Conservation (phyloP, 73 alveolate species). For the Uronychia setigera region DNA sequence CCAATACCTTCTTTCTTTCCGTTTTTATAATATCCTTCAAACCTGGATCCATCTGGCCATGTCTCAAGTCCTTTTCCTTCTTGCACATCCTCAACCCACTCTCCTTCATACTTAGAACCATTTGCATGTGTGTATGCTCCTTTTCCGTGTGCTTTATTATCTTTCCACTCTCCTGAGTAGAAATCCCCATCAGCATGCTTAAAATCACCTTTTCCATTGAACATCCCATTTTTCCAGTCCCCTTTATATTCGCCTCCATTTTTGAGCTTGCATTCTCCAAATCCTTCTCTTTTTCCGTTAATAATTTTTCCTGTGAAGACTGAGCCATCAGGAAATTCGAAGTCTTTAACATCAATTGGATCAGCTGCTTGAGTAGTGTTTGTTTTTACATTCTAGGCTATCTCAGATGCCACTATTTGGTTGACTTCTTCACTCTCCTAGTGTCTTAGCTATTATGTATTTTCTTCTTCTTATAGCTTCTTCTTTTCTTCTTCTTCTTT, state of each 20-base stretch:
- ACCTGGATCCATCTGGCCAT: constrained; percentile 72
- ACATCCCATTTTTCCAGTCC: not conserved
- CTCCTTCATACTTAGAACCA: constrained; percentile 67
- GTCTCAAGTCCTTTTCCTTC: constrained; percentile 80
- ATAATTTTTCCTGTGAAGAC: too few relatives aligned
- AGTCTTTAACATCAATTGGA: too few relatives aligned
- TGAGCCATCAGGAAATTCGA: too few relatives aligned
- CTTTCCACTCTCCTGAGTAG: constrained; percentile 35
- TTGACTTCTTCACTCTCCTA: too few relatives aligned
- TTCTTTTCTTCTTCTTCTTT: too few relatives aligned
- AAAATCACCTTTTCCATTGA: constrained; percentile 32
- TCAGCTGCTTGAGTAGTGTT: too few relatives aligned
- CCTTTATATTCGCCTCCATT: not conserved
- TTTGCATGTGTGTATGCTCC: constrained; percentile 25
- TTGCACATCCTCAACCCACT: constrained; percentile 63
- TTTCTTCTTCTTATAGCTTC: too few relatives aligned
- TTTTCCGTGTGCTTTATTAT: constrained; percentile 34
- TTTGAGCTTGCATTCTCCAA: constrained; percentile 1
- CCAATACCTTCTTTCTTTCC: constrained; percentile 84
- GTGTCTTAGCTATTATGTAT: too few relatives aligned
- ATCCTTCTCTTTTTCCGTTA: too few relatives aligned
- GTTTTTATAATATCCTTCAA: constrained; percentile 76
- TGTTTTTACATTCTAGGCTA: too few relatives aligned
- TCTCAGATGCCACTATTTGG: too few relatives aligned
- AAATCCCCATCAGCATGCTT: constrained; percentile 23